These are phyloP conservation scores for Kalanchoe fedtschenkoi DNA, from an alignment of 164 flowering plant genomes.

Conservation along the genomic window DNA sequence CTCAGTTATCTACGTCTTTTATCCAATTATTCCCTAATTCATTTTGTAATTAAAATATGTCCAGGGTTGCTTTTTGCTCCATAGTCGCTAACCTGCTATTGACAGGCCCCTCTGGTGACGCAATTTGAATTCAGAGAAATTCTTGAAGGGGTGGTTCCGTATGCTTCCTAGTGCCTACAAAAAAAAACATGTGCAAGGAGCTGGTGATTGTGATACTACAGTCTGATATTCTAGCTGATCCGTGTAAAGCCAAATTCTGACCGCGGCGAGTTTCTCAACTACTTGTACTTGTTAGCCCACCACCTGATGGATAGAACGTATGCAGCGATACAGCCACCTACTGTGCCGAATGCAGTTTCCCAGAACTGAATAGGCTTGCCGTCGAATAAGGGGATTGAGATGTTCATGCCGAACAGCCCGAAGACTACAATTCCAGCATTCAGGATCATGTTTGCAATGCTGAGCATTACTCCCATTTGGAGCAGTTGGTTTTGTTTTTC, in stretches of 20 bases:
- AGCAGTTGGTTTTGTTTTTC: constrained; percentile 96
- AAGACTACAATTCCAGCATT: constrained; percentile 77
- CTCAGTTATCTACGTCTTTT: too few species aligned
- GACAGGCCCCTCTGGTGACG: too few species aligned
- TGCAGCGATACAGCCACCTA: constrained; percentile 26
- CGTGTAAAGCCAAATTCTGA: too few species aligned
- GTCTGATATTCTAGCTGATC: background rate
- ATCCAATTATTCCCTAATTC: too few species aligned
- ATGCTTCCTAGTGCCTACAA: too few species aligned
- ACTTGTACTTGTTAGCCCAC: constrained; percentile 2
- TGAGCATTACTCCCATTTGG: constrained; percentile 92
- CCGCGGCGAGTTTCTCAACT: background rate
- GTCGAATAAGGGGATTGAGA: constrained; percentile 57
- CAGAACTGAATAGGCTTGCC: constrained; percentile 17
- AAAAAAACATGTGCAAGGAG: too few species aligned
- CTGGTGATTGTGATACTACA: too few species aligned
- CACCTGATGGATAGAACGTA: background rate
- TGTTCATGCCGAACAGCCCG: constrained; percentile 89
- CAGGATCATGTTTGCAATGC: constrained; percentile 79
- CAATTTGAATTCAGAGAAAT: too few species aligned
- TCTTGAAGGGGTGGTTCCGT: too few species aligned
- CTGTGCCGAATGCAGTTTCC: constrained; percentile 28
- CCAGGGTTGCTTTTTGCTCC: too few species aligned
- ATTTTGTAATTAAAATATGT: too few species aligned
- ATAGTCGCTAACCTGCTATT: too few species aligned